Evolutionary conservation across 108 stramenopile species (phyloP).

Genomic region (Cyclotella kingstonii): DNA sequence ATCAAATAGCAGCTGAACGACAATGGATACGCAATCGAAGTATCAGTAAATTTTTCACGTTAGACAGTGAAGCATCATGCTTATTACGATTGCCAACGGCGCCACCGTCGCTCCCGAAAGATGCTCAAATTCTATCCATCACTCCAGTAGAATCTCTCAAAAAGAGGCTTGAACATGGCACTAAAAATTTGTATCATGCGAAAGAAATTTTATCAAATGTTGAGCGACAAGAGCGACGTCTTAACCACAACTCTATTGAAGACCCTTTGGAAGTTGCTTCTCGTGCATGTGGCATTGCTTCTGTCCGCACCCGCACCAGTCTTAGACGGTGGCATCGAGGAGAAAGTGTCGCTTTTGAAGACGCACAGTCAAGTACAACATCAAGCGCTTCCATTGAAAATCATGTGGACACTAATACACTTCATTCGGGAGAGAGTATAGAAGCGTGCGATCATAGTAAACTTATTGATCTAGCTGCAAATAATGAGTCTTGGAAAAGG

Average conservation of each 20-base stretch:
- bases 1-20: constrained; percentile 30
- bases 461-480: constrained; percentile 72
- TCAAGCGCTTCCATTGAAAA: constrained; percentile 7
- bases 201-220: constrained; percentile 44
- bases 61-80: constrained; percentile 18
- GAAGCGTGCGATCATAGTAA: constrained; percentile 40
- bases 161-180: constrained; percentile 54
- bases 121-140: background rate
- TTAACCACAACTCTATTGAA: constrained; percentile 31
- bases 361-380: constrained; percentile 29
- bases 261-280: constrained; percentile 53
- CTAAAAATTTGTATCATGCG: constrained; percentile 50
- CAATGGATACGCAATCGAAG: constrained; percentile 31
- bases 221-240: constrained; percentile 65
- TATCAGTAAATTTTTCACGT: constrained; percentile 34
- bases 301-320: constrained; percentile 64
- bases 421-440: constrained; percentile 30
- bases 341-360: constrained; percentile 17
- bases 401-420: constrained; percentile 15
- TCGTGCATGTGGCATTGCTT: constrained; percentile 57
- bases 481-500: constrained; percentile 71
- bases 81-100: constrained; percentile 28
- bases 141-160: constrained; percentile 31
- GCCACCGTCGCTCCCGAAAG: background rate
- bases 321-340: constrained; percentile 54